Evolutionary conservation across 192 early-diverging fungal species (phyloP).

Genomic region (Backusella westeae): DNA sequence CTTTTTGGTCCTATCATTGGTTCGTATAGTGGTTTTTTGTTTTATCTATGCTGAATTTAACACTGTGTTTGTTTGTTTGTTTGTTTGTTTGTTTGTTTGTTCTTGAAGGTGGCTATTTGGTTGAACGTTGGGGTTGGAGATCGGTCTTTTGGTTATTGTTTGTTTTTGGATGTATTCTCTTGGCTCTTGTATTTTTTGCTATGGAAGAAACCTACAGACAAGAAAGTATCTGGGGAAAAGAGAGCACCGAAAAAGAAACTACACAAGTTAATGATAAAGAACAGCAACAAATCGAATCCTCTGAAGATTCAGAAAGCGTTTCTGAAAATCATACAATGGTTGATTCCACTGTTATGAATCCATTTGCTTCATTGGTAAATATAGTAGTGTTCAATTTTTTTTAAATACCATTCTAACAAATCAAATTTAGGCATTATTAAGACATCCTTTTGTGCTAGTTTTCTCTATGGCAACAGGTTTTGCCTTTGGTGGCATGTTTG

Average conservation of each 20-base stretch:
- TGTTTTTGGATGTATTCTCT: constrained; percentile 12
- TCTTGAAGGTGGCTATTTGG: constrained; percentile 1
- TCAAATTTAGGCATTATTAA: constrained; percentile 32
- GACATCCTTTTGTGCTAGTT: constrained; percentile 42
- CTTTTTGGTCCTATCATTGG: constrained; percentile 40
- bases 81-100: neutral
- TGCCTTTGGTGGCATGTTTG: constrained; percentile 51
- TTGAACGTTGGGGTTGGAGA: constrained; percentile 11
- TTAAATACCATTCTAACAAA: neutral
- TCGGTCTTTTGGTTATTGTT: constrained; percentile 9
- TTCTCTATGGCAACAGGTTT: constrained; percentile 41
- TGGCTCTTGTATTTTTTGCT: constrained; percentile 13
- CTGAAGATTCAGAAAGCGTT: neutral
- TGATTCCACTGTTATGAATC: constrained; percentile 30
- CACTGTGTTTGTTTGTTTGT: neutral
- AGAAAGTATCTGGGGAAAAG: constrained; percentile 18
- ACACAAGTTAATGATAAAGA: neutral
- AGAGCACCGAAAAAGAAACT: neutral
- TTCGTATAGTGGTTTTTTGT: constrained; percentile 29
- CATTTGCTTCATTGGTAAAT: constrained; percentile 5
- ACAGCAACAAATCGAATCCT: neutral
- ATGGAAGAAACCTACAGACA: constrained; percentile 40
- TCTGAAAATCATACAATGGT: neutral
- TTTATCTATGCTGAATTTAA: neutral
- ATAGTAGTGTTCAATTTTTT: neutral